A percentile compares a stretch with the other conserved stretches of the same genome.
Evolutionary conservation across 2,329 filamentous ascomycete genomes (phyloP).

Genomic region (Cercospora zeae-maydis): DNA sequence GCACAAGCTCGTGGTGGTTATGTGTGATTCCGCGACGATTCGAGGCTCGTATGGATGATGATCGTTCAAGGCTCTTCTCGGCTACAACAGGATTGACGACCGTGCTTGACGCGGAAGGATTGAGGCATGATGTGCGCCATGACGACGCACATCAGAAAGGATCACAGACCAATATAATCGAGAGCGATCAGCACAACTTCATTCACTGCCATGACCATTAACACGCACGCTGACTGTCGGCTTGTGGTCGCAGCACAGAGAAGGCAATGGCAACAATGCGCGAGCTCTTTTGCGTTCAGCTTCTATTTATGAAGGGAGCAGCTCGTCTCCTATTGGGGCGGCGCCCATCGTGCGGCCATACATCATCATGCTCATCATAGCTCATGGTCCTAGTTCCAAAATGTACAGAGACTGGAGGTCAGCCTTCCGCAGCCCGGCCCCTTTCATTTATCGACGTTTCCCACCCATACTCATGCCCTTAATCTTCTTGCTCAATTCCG

Average conservation of each 20-base stretch:
- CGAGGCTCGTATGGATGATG: not conserved
- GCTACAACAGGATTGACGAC: not conserved
- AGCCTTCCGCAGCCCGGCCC: not conserved
- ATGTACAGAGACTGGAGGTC: not conserved
- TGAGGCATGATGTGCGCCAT: not conserved
- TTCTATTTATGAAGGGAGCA: not conserved
- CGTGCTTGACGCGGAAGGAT: not conserved
- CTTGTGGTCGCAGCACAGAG: not conserved
- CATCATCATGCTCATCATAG: constrained; percentile 1
- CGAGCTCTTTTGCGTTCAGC: not conserved
- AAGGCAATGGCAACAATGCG: not conserved
- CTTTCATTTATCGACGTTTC: not conserved
- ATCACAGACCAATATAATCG: not conserved
- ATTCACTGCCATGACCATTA: too few species aligned
- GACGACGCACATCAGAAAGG: not conserved
- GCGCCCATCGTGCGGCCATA: not conserved
- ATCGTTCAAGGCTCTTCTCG: not conserved
- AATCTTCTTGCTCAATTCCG: constrained; percentile 32
- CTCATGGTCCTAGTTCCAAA: not conserved
- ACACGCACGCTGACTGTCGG: too few species aligned
- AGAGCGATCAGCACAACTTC: not conserved
- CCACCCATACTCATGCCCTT: constrained; percentile 19
- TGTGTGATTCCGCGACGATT: not conserved
- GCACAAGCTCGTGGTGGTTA: not conserved
- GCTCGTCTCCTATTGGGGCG: not conserved